Percentiles rank a stretch among this genome's conserved stretches.
phyloP scores from a whole-genome alignment of 2,329 filamentous ascomycete species.

The Trichoderma hamatum region DNA sequence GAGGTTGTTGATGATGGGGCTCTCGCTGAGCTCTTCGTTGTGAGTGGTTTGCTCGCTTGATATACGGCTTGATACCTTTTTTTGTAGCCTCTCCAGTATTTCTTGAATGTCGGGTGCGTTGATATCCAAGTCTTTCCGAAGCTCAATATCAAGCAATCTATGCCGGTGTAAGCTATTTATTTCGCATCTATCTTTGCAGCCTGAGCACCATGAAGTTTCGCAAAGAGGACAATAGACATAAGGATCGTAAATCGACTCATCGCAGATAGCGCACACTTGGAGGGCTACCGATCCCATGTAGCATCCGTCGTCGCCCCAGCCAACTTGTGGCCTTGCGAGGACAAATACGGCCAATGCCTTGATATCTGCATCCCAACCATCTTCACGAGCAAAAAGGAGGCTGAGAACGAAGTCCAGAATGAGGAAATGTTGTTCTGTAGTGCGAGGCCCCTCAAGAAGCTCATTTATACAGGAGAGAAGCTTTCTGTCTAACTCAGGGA shows the following conservation, averaged over 20 bases:
- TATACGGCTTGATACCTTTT: not conserved
- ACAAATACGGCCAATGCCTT: slow-evolving; percentile 2
- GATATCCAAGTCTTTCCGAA: slow-evolving; percentile 21
- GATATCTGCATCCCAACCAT: not conserved
- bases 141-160: not conserved
- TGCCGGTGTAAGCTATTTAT: slow-evolving; percentile 12
- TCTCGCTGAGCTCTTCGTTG: not conserved
- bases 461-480: slow-evolving; percentile 17
- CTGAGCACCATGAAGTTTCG: slow-evolving; percentile 12
- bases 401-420: not conserved
- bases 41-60: not conserved
- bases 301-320: slow-evolving; percentile 18
- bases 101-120: slow-evolving; percentile 21
- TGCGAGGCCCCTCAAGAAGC: slow-evolving; percentile 18
- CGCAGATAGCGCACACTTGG: slow-evolving; percentile 6
- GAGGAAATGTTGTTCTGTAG: not conserved
- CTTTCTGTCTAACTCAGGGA: not conserved
- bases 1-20: not conserved
- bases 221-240: slow-evolving; percentile 23
- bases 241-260: slow-evolving; percentile 8
- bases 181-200: slow-evolving; percentile 6
- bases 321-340: slow-evolving; percentile 12
- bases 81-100: slow-evolving; percentile 14
- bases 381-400: slow-evolving; percentile 5
- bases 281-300: not conserved